phyloP scores from a whole-genome alignment of 164 flowering plant genomes.

The Umbilicus rupestris region DNA sequence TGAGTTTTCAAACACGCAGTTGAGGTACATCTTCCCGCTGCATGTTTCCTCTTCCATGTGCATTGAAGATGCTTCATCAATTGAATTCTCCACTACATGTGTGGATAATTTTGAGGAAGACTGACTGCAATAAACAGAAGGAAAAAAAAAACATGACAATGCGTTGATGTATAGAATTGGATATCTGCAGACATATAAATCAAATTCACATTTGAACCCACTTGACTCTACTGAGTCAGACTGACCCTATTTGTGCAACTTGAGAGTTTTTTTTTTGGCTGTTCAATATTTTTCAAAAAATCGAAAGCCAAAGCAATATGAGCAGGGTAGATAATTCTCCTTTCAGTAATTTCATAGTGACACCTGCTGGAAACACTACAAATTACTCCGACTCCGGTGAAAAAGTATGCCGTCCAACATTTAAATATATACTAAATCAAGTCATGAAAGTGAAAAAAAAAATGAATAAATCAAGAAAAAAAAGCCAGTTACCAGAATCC shows the following conservation, averaged over 20 bases:
- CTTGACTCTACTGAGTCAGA: background rate
- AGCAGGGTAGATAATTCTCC: background rate
- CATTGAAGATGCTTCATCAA: background rate
- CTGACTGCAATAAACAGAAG: constrained; percentile 1
- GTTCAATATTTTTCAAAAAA: background rate
- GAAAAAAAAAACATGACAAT: background rate
- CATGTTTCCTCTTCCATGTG: constrained; percentile 28
- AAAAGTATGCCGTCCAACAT: background rate
- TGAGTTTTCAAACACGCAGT: constrained; percentile 17
- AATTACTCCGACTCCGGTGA: background rate
- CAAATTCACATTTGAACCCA: background rate
- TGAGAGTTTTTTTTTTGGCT: background rate
- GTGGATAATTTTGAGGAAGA: background rate
- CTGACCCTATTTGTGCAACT: background rate
- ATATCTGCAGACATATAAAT: background rate
- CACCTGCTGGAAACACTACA: background rate
- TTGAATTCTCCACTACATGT: background rate
- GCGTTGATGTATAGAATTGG: background rate
- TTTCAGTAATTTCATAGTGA: background rate
- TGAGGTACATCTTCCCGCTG: constrained; percentile 43
- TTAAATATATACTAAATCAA: background rate
- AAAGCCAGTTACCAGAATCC: background rate
- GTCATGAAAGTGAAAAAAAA: background rate
- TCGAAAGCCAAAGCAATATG: background rate
- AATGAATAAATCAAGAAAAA: background rate